Base-by-base conservation (phyloP, 108 stramenopile genomes). In the Aurantiochytrium sp. region DNA sequence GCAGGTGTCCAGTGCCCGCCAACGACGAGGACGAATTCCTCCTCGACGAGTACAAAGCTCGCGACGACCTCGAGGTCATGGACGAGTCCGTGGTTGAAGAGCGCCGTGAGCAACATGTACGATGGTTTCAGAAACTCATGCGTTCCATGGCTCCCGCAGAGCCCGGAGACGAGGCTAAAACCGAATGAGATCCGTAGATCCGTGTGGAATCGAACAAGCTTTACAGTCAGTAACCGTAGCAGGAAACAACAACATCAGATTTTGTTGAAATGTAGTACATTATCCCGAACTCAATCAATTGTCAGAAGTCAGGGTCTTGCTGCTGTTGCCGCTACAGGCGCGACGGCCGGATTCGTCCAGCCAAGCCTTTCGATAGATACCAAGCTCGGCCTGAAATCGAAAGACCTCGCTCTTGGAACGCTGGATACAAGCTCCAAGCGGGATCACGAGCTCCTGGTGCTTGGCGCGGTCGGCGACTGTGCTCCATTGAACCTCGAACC, bases 401-500 rank as follows among this genome's bases (percentile, higher is more conserved):
- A 81, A 81, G 45, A 81, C 30, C 27, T 81, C 73, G 36, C 24
- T n/a, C 73, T 41, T 48, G 1, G 39, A 30, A 1, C 73, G 73
- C 39, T 81, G 73, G 24, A 81, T 48, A 42, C 73, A 30, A 6
- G 39, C 45, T 65, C 59, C 59, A 12, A 10, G 19, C 24, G 73
- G 39, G 6, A 48, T 48, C 3, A 2, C 39, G 32, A 81, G 36
- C 36, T 17, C 17, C 30, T 12, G 12, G 0, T 42, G 19, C 6
- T 39, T 6, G 12, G 45, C 2, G n/a, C 8, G 12, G 42, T 22
- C 6, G 3, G 6, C 45, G 10, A 81, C 45, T 21, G 73, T 81
- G 45, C 73, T 81, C 73, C 73, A 81, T 30, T 81, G 42, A 41
- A 81, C 73, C 45, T 81, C 42, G 3, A 81, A 8, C 73, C 73